Conservation (phyloP, 768 basidiomycete species). For the Pisolithus marmoratus region DNA sequence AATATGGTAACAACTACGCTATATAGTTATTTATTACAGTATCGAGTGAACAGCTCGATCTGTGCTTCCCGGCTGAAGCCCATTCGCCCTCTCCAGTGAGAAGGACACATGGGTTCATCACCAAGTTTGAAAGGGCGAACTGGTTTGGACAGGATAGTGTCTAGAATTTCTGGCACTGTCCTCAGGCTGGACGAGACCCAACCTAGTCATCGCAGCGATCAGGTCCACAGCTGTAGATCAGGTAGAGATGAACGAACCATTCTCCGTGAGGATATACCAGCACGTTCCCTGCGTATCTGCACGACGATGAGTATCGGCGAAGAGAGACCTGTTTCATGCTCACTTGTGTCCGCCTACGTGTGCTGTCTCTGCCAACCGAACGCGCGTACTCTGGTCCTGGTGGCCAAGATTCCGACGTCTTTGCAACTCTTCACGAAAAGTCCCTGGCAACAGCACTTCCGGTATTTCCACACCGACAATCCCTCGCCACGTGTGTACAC, state of each 20-base stretch:
- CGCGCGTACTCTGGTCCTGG: constrained; percentile 27
- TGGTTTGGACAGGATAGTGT: constrained; percentile 33
- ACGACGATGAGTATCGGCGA: background rate
- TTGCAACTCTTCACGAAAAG: constrained; percentile 49
- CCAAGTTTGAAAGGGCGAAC: constrained; percentile 20
- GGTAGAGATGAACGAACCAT: constrained; percentile 41
- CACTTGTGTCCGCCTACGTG: constrained; percentile 86
- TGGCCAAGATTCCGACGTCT: constrained; percentile 27
- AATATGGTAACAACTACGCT: constrained; percentile 1
- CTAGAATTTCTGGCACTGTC: constrained; percentile 53
- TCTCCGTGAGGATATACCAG: constrained; percentile 67
- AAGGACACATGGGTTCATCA: constrained; percentile 36
- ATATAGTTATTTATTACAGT: background rate
- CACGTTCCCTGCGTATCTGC: constrained; percentile 64
- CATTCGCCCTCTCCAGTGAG: constrained; percentile 70
- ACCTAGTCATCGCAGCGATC: constrained; percentile 34
- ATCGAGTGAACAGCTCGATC: constrained; percentile 27
- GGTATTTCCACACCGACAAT: constrained; percentile 71
- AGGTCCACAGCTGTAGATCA: background rate
- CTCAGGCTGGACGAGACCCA: constrained; percentile 53
- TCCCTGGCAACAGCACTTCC: constrained; percentile 53
- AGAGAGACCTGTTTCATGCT: constrained; percentile 20
- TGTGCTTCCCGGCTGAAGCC: constrained; percentile 59
- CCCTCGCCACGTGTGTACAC: constrained; percentile 74
- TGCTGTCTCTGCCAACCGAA: constrained; percentile 55